Base-by-base conservation (phyloP, 2,329 filamentous ascomycete species). In the Penicillium sp. region DNA sequence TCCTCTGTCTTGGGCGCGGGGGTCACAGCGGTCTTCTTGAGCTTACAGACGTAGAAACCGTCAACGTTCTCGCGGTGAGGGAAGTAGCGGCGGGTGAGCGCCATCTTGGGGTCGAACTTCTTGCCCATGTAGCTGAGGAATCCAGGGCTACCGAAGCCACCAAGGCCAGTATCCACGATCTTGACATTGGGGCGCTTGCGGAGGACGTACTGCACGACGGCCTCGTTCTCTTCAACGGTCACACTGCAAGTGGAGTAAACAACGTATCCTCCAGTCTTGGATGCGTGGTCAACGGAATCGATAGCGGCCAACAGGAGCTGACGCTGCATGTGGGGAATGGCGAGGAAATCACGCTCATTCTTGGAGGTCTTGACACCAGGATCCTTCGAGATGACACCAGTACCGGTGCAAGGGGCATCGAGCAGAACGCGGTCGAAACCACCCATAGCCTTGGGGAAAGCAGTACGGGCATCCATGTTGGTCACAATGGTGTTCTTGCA, bases 291-390 rank as follows among this genome's bases (percentile, higher is more conserved):
- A 14, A 95, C 91, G 0, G 91, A 96, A 78, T 99, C 94, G 60
- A 99, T 96, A 46, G 94, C 94, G 7, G 92, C 86, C 27, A 99
- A 84, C 11, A 99, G 80, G 52, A 99, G 83, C 77, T 97, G 92
- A 75, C 97, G 97, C 76, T 99, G 94, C 56, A 91, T 84, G 75
- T 99, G 94, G 0, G 94, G 92, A 49, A 99, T 85, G 68, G 89
- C 86, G 74, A 97, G 85, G 79, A 99, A 99, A 75, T 99, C 94
- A 62, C 88, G 88, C 71, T 96, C 91, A 10, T 90, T 95, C 82
- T 97, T 97, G 81, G 97, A 97, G 22, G 93, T 97, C 83, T 99
- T 99, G 65, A 99, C 92, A 61, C 89, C 91, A 31, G 93, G 86
- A 75, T 99, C 94, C 79, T 99, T 99, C 60, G 92, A 89, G 63